A percentile compares a stretch with the other conserved stretches of the same genome.
Conservation (phyloP, 1,139 yeast genomes). For the Blastobotrys petasosporus region DNA sequence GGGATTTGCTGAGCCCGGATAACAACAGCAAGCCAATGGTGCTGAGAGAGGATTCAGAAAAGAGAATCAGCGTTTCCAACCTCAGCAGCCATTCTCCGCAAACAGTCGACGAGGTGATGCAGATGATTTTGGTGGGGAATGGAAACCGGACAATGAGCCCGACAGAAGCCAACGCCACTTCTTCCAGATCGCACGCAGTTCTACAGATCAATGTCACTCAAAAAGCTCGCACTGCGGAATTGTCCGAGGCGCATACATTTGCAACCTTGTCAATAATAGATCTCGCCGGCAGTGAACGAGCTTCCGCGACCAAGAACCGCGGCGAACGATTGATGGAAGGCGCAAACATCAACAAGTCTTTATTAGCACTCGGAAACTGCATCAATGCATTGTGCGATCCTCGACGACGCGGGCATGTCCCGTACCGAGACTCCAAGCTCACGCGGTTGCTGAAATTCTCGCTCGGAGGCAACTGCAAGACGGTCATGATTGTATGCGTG, state of each 20-base stretch:
- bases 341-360: slow-evolving; percentile 82
- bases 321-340: slow-evolving; percentile 83
- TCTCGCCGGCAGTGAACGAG: slow-evolving; percentile 92
- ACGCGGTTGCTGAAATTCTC: slow-evolving; percentile 83
- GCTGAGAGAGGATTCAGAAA: slow-evolving; percentile 65
- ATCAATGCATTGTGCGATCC: slow-evolving; percentile 85
- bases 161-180: slow-evolving; percentile 84
- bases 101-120: slow-evolving; percentile 71
- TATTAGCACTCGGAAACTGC: slow-evolving; percentile 87
- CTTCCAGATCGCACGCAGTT: slow-evolving; percentile 91
- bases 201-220: slow-evolving; percentile 72
- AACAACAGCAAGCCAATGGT: slow-evolving; percentile 41
- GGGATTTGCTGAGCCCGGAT: slow-evolving; percentile 64
- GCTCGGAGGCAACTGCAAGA: slow-evolving; percentile 90
- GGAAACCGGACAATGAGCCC: slow-evolving; percentile 74
- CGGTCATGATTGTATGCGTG: slow-evolving; percentile 92
- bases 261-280: slow-evolving; percentile 85
- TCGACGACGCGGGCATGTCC: slow-evolving; percentile 64
- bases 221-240: slow-evolving; percentile 53
- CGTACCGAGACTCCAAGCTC: slow-evolving; percentile 83
- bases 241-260: slow-evolving; percentile 61
- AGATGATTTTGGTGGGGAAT: slow-evolving; percentile 67
- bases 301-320: slow-evolving; percentile 78
- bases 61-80: slow-evolving; percentile 68
- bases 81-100: slow-evolving; percentile 59